A percentile compares a stretch with the other conserved stretches of the same genome.
phyloP scores from a whole-genome alignment of 345 rosid species.

The Eucalyptus marginata region DNA sequence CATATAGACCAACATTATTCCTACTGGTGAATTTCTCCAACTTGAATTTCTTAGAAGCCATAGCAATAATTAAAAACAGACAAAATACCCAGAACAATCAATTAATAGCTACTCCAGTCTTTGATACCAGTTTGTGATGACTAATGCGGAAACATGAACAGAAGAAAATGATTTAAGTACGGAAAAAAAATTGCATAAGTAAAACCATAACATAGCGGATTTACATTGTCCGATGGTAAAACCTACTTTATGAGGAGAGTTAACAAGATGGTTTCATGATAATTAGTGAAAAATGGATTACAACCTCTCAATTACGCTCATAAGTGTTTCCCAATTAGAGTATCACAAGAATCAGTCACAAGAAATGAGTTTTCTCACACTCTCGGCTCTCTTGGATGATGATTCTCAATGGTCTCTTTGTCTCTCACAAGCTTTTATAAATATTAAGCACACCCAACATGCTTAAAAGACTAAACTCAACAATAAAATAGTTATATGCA shows the following conservation, averaged over 20 bases:
- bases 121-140: not conserved
- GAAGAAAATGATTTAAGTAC: not conserved
- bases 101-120: not conserved
- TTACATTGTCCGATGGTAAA: not conserved
- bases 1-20: rapidly evolving
- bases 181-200: not conserved
- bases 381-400: not conserved
- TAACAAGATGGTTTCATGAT: not conserved
- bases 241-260: not conserved
- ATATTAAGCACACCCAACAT: not conserved
- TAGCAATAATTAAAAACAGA: not conserved
- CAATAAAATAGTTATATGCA: not conserved
- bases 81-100: not conserved
- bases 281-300: not conserved
- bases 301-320: not conserved
- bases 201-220: not conserved
- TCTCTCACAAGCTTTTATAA: not conserved
- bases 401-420: not conserved
- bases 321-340: not conserved
- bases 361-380: not conserved
- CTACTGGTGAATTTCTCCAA: not conserved
- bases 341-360: not conserved
- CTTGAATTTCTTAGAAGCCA: not conserved
- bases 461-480: not conserved
- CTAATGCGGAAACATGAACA: not conserved